These are phyloP conservation scores for Colletotrichum sp. DNA, from an alignment of 2,329 filamentous ascomycete genomes.

Conservation along the genomic window DNA sequence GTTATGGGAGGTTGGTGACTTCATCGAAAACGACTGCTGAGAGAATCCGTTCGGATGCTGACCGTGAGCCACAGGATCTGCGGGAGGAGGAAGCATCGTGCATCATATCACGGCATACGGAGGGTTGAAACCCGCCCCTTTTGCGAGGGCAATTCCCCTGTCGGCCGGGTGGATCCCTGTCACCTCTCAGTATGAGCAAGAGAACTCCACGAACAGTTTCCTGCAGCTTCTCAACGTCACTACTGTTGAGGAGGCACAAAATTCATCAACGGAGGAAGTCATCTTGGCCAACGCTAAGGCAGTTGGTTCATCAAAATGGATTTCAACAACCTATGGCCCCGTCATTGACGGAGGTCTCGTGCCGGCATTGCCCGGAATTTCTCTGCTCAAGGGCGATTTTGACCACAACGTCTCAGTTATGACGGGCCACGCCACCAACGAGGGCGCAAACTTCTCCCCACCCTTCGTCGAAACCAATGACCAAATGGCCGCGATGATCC, in stretches of 20 bases:
- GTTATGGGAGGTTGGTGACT: constrained; percentile 38
- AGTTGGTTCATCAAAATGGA: background rate
- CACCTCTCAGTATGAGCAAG: background rate
- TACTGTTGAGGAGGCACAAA: background rate
- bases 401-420: constrained; percentile 15
- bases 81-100: constrained; percentile 20
- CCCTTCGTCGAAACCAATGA: constrained; percentile 46
- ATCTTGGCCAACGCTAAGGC: constrained; percentile 2
- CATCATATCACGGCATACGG: constrained; percentile 21
- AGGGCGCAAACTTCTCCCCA: constrained; percentile 49
- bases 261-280: background rate
- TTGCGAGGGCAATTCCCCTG: constrained; percentile 17
- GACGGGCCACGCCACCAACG: constrained; percentile 49
- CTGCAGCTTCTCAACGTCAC: constrained; percentile 1
- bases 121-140: constrained; percentile 4
- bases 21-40: background rate
- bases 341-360: constrained; percentile 11
- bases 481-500: constrained; percentile 39
- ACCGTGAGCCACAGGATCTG: constrained; percentile 34
- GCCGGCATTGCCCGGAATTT: constrained; percentile 11
- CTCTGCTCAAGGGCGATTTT: constrained; percentile 5
- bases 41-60: background rate
- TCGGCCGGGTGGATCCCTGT: background rate
- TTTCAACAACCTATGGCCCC: constrained; percentile 1
- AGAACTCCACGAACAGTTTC: constrained; percentile 2